Conservation (phyloP, 768 basidiomycete species). For the Sistotremastrum niveocremeum region DNA sequence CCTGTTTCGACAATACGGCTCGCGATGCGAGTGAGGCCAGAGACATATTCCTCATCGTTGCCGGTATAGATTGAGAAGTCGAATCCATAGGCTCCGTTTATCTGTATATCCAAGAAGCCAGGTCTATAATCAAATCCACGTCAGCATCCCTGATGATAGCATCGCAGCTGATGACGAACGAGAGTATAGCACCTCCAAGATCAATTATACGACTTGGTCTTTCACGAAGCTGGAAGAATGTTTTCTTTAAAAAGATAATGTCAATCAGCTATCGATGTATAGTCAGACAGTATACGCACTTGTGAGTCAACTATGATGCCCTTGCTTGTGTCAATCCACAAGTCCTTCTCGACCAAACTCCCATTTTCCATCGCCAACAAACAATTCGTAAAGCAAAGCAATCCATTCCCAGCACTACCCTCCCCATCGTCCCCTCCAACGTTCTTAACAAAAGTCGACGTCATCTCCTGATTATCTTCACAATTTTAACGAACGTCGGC, state of each 20-base stretch:
- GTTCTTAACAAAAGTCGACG: too few relatives aligned
- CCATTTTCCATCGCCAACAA: slow-evolving; percentile 71
- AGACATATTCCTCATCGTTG: slow-evolving; percentile 50
- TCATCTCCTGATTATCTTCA: too few relatives aligned
- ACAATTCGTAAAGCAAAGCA: slow-evolving; percentile 84
- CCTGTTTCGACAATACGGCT: slow-evolving; percentile 76
- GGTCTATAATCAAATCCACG: slow-evolving; percentile 33
- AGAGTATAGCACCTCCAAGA: slow-evolving; percentile 64
- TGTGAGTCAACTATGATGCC: slow-evolving; percentile 70
- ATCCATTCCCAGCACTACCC: slow-evolving; percentile 32
- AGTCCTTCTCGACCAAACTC: slow-evolving; percentile 52
- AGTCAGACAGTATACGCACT: slow-evolving; percentile 21
- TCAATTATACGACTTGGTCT: slow-evolving; percentile 55
- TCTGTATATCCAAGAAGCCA: slow-evolving; percentile 76
- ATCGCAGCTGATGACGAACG: slow-evolving; percentile 23
- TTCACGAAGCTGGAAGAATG: slow-evolving; percentile 49
- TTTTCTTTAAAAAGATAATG: slow-evolving; percentile 29
- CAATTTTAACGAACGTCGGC: too few relatives aligned
- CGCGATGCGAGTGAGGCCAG: slow-evolving; percentile 57
- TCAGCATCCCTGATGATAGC: not conserved
- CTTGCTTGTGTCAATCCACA: slow-evolving; percentile 68
- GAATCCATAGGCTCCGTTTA: slow-evolving; percentile 82
- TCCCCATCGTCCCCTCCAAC: too few relatives aligned
- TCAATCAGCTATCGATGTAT: not conserved
- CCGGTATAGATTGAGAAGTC: slow-evolving; percentile 77